Conservation (phyloP, 805 yeast species). For the Wickerhamiella spandovensis region DNA sequence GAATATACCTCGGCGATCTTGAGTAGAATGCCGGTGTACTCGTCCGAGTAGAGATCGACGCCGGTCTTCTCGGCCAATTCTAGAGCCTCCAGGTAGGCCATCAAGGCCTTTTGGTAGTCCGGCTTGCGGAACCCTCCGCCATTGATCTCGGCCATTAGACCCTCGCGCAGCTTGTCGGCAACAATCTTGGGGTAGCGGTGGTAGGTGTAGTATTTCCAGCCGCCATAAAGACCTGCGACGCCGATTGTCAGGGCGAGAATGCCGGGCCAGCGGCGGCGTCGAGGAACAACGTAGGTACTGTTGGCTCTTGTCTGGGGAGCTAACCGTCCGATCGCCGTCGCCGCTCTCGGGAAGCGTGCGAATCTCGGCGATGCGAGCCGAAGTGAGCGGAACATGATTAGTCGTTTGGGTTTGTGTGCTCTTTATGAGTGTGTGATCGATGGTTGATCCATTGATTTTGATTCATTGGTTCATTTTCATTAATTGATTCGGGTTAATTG, state of each 20-base stretch:
- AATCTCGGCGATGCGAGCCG: too few relatives aligned
- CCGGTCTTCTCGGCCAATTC: conserved; percentile 43
- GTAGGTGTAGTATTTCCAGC: conserved; percentile 19
- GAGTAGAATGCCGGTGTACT: conserved; percentile 81
- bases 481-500: too few relatives aligned
- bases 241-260: not conserved
- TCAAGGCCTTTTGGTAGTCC: conserved; percentile 56
- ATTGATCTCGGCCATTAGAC: conserved; percentile 71
- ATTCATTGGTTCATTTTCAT: too few relatives aligned
- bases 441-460: too few relatives aligned
- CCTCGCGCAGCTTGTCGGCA: conserved; percentile 59
- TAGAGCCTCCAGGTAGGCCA: conserved; percentile 61
- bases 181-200: conserved; percentile 42
- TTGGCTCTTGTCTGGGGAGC: not conserved
- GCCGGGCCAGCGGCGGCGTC: not conserved
- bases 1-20: conserved; percentile 83
- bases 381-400: not conserved
- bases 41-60: conserved; percentile 51
- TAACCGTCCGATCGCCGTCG: not conserved
- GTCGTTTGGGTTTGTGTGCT: not conserved
- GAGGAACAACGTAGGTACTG: not conserved
- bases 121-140: conserved; percentile 35
- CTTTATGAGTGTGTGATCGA: too few relatives aligned
- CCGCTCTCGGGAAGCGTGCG: too few relatives aligned
- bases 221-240: conserved; percentile 9